Conservation (phyloP, 257 asterid species). For the Solanum clarkiae region DNA sequence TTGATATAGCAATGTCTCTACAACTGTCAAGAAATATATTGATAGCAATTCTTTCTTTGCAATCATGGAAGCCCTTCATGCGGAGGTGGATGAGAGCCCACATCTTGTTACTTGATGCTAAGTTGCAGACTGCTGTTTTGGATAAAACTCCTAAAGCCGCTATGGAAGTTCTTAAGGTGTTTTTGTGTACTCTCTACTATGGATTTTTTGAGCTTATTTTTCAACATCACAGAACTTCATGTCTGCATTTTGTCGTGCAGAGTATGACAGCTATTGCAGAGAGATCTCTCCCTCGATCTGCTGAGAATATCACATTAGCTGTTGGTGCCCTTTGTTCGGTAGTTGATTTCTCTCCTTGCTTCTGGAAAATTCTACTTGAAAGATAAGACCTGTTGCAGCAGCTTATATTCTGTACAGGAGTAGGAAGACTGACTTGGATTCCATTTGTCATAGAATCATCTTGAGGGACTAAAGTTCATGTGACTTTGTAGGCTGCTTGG, state of each 20-base stretch:
- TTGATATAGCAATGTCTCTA: slow-evolving; percentile 71
- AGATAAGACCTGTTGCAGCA: neutral
- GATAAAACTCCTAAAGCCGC: slow-evolving; percentile 71
- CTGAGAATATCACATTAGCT: slow-evolving; percentile 85
- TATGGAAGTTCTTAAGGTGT: slow-evolving; percentile 70
- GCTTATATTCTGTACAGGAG: neutral
- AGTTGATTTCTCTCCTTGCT: neutral
- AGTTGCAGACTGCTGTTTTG: slow-evolving; percentile 30
- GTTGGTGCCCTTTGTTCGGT: slow-evolving; percentile 88
- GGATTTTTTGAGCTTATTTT: neutral
- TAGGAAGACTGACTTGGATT: neutral
- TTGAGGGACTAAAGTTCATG: neutral
- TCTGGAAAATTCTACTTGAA: neutral
- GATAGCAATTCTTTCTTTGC: slow-evolving; percentile 70
- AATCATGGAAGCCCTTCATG: slow-evolving; percentile 97
- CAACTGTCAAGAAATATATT: slow-evolving; percentile 70
- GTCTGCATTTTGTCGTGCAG: slow-evolving; percentile 26
- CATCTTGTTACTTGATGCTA: slow-evolving; percentile 44
- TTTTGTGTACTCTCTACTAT: slow-evolving; percentile 1
- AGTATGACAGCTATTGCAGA: slow-evolving; percentile 46
- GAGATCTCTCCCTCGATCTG: slow-evolving; percentile 66
- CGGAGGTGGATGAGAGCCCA: slow-evolving; percentile 80
- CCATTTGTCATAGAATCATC: neutral
- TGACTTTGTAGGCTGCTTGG: neutral
- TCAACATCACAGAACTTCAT: neutral